Evolutionary conservation across 345 rosid genomes (phyloP), one percentile per base, ranked within the genome.

Genomic region (Brassica incana): DNA sequence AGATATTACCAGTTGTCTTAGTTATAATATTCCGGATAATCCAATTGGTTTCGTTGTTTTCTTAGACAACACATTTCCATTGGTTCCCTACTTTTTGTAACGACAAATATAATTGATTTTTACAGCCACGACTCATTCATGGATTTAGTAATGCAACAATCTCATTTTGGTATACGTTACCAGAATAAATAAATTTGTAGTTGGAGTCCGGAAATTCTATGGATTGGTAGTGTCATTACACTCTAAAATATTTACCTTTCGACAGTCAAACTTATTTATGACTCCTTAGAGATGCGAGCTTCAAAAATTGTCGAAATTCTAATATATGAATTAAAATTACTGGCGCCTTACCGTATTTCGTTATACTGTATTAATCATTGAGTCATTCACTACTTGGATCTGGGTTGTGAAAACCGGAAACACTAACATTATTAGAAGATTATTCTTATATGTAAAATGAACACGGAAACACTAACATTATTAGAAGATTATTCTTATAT

Each of bases 11-110:
- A 71, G 60, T 72, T 71, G 73, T 72, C 68, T 69, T 69, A 64
- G 25, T 14, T 50, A 12, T 5, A 52, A 50, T 54, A 11, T 32
- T 66, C 20, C 33, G 29, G 68, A 66, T 66, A 30, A 30, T 78
- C 52, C 54, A 72, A 66, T 20, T 78, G 1, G 50, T 72, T 38
- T 56, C 2, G 52, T 72, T 66, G 52, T 12, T 78, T 71, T 77
- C n/a, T 15, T 43, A 40, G 52, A 72, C 65, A 14, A 66, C 50
- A 54, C 32, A 62, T 35, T 23, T 69, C 33, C 50, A 30, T 43
- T 6, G 18, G 27, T 48, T 48, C 40, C 38, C 62, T 68, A 43
- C 27, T 20, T 61, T 54, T 69, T 45, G 23, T 14, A 18, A 43
- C 27, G 64, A 69, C 2, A 69, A 29, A 8, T 32, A 58, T 40